A percentile compares a stretch with the other conserved stretches of the same genome.
Conservation (phyloP, 805 yeast genomes). For the Starmerella powellii region DNA sequence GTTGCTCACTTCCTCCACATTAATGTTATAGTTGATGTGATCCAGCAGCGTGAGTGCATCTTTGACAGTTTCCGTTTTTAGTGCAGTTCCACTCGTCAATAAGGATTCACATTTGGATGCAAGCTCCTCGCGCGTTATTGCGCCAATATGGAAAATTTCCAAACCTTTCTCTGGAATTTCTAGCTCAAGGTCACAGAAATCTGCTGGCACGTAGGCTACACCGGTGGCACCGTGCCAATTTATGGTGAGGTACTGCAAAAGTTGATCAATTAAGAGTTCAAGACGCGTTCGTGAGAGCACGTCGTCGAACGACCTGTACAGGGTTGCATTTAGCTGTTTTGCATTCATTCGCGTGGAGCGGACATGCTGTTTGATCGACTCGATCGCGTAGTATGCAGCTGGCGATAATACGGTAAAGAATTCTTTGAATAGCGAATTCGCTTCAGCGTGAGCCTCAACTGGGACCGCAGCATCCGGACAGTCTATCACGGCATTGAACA, state of each 20-base stretch:
- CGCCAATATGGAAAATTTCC: neutral
- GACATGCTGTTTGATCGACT: neutral
- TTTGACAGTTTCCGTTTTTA: neutral
- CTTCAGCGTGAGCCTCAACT: too few species aligned
- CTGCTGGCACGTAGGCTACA: neutral
- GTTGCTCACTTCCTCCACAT: neutral
- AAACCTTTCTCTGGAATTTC: neutral
- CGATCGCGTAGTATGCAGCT: neutral
- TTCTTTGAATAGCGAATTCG: too few species aligned
- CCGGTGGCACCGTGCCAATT: neutral
- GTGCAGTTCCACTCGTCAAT: neutral
- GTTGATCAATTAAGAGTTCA: constrained; percentile 1
- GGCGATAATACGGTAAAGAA: too few species aligned
- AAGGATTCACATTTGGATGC: neutral
- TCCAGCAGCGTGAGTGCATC: neutral
- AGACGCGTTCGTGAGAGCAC: neutral
- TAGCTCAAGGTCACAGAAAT: neutral
- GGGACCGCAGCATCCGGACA: too few species aligned
- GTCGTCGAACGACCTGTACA: neutral
- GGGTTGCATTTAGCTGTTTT: neutral
- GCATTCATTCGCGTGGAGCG: neutral
- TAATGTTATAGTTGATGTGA: neutral
- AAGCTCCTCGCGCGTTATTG: neutral
- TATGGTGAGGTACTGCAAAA: neutral
- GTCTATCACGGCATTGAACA: too few species aligned